phyloP scores from a whole-genome alignment of 2,329 filamentous ascomycete species.

The Pyrenochaeta sp. region DNA sequence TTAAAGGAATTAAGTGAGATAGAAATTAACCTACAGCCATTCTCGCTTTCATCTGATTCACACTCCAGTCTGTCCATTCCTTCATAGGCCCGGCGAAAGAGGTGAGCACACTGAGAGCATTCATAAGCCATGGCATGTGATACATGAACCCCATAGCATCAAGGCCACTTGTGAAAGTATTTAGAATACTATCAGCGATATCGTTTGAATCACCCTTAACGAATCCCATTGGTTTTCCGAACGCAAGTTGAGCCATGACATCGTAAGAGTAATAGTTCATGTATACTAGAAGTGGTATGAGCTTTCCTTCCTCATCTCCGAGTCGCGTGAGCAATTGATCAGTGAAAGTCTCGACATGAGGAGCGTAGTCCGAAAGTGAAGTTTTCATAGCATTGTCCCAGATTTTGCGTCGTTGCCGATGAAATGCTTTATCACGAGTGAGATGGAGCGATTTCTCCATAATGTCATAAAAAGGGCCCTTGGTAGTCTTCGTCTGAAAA shows the following conservation, averaged over 20 bases:
- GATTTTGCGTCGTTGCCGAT: constrained; percentile 34
- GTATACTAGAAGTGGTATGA: constrained; percentile 51
- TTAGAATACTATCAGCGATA: constrained; percentile 28
- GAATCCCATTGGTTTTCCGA: constrained; percentile 53
- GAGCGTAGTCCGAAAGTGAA: constrained; percentile 30
- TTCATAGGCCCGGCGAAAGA: constrained; percentile 36
- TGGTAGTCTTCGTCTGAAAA: constrained; percentile 30
- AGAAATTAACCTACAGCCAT: constrained; percentile 23
- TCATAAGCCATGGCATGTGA: constrained; percentile 40
- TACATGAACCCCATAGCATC: constrained; percentile 31
- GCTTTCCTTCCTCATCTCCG: constrained; percentile 25
- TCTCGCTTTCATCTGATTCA: constrained; percentile 28
- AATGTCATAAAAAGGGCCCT: constrained; percentile 36
- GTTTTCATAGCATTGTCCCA: constrained; percentile 43
- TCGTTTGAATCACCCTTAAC: constrained; percentile 45
- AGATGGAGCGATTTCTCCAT: constrained; percentile 33
- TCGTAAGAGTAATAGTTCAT: constrained; percentile 57
- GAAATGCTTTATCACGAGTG: constrained; percentile 35
- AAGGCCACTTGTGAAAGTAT: constrained; percentile 43
- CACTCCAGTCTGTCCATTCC: constrained; percentile 34
- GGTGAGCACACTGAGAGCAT: constrained; percentile 26
- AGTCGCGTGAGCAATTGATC: constrained; percentile 30
- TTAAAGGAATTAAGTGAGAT: neutral
- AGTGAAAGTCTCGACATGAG: constrained; percentile 32
- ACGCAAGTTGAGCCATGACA: constrained; percentile 56